Base-by-base conservation (phyloP, 768 basidiomycete genomes). In the Auriscalpium vulgare region DNA sequence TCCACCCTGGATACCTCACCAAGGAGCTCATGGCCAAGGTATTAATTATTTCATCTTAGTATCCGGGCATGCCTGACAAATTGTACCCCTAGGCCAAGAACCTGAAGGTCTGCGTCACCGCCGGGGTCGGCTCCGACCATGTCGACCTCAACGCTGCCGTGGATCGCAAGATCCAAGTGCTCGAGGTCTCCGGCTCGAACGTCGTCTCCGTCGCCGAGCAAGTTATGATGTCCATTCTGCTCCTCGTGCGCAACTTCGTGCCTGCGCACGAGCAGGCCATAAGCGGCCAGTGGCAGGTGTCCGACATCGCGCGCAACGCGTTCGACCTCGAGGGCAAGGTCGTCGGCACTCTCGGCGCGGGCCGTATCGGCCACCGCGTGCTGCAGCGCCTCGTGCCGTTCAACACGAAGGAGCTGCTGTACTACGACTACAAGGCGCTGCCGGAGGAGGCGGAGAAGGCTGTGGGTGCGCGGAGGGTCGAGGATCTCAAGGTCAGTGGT, bases 181-280 rank as follows among this genome's bases (percentile, higher is more conserved):
- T 55, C 53, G 61, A 82, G 74, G 87, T 94, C 34, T 85, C 90
- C 34, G 91, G 92, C 34, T 90, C 88, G 34, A 95, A 92, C 65
- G 91, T 93, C n/a, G 40, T 86, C 54, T 92, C 89, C 11, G 93
- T 94, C 45, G 91, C 91, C 45, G 92, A 94, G 71, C 89, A 91
- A 68, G 90, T 90, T 55, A 69, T 91, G 55, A 92, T 93, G 91
- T 85, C 83, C 68, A 94, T 95, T 62, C 82, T 95, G 53, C 74
- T 90, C 44, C 84, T 94, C 55, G 91, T 95, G 66, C 82, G 91
- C 67, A 95, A 95, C 81, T 93, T 87, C 63, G 76, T 85, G 21
- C 87, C 87, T 19, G 88, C 87, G 8, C 91, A 93, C 69, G 88
- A 93, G 82, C 87, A 88, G 85, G 87, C 90, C 62, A 81, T 88